Percentiles rank a stretch among this genome's conserved stretches.
phyloP scores from a whole-genome alignment of 2,329 filamentous ascomycete genomes.

The Arthrobotrys musiformis region DNA sequence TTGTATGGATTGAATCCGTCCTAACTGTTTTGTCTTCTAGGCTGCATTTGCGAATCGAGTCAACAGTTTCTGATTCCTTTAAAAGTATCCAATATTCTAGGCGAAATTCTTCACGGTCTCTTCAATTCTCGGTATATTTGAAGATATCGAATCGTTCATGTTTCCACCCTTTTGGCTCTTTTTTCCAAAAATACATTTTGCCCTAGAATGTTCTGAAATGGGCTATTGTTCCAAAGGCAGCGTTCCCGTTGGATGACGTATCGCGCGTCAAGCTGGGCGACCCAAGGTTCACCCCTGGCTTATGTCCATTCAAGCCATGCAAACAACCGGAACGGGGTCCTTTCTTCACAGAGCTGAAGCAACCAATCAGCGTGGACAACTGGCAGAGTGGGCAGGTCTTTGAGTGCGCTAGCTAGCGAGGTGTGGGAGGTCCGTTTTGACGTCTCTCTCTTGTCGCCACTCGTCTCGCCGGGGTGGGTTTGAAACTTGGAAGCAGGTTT shows the following conservation, averaged over 20 bases:
- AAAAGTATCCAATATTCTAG: not conserved
- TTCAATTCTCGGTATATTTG: not conserved
- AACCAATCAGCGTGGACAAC: conserved; percentile 24
- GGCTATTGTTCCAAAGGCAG: conserved; percentile 35
- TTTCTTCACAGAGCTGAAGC: conserved; percentile 6
- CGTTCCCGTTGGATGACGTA: conserved; percentile 53
- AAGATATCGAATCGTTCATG: too few relatives aligned
- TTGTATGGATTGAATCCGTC: not conserved
- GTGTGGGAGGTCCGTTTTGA: conserved; percentile 11
- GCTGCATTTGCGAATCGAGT: not conserved
- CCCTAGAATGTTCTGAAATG: conserved; percentile 12
- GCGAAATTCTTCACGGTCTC: not conserved
- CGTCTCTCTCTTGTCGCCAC: conserved; percentile 1
- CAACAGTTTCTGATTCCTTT: not conserved
- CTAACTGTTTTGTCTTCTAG: conserved; percentile 8
- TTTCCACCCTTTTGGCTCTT: not conserved
- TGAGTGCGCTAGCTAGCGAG: conserved; percentile 1
- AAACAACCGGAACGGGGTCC: conserved; percentile 36
- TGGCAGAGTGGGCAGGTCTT: not conserved
- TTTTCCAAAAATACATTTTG: conserved; percentile 43
- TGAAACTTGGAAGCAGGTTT: conserved; percentile 33
- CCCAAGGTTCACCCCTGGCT: not conserved
- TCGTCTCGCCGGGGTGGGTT: not conserved
- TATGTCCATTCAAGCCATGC: conserved; percentile 11
- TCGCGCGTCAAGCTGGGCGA: conserved; percentile 21